phyloP scores from a whole-genome alignment of 2,329 filamentous ascomycete species.

The Ophiostoma perfectum region DNA sequence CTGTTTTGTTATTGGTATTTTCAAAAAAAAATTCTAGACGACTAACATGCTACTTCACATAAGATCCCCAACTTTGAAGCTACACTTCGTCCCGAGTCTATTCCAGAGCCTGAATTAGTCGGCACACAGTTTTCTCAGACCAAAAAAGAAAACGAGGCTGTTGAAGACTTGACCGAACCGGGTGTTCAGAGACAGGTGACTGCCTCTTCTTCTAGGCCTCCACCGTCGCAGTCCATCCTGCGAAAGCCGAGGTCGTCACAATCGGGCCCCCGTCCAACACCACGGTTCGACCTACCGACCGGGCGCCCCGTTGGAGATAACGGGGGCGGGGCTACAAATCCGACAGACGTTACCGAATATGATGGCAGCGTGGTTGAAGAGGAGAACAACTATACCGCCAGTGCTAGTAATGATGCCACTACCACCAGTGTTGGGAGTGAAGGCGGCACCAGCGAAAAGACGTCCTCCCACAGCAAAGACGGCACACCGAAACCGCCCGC shows the following conservation, averaged over 20 bases:
- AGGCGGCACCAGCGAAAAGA: constrained; percentile 18
- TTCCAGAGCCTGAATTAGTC: not conserved
- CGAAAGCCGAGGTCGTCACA: constrained; percentile 46
- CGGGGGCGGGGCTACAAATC: not conserved
- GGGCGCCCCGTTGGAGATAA: constrained; percentile 35
- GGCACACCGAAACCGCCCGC: not conserved
- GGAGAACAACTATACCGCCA: not conserved
- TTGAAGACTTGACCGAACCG: not conserved
- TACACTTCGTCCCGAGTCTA: constrained; percentile 24
- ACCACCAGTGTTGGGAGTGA: not conserved
- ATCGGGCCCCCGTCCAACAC: constrained; percentile 52
- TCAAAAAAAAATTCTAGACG: not conserved
- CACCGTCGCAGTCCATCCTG: constrained; percentile 52
- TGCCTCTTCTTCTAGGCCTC: constrained; percentile 43
- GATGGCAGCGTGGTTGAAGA: constrained; percentile 28
- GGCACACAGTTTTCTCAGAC: not conserved
- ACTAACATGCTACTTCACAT: not conserved
- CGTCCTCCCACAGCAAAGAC: not conserved
- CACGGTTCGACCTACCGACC: constrained; percentile 54
- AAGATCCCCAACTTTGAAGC: constrained; percentile 9
- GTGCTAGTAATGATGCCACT: not conserved
- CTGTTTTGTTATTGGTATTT: not conserved
- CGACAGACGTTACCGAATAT: constrained; percentile 29
- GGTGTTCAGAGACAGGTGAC: not conserved
- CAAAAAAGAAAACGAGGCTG: not conserved